Percentiles rank a stretch among this genome's conserved stretches.
Conservation (phyloP, 805 yeast species). For the Lachancea cidri region DNA sequence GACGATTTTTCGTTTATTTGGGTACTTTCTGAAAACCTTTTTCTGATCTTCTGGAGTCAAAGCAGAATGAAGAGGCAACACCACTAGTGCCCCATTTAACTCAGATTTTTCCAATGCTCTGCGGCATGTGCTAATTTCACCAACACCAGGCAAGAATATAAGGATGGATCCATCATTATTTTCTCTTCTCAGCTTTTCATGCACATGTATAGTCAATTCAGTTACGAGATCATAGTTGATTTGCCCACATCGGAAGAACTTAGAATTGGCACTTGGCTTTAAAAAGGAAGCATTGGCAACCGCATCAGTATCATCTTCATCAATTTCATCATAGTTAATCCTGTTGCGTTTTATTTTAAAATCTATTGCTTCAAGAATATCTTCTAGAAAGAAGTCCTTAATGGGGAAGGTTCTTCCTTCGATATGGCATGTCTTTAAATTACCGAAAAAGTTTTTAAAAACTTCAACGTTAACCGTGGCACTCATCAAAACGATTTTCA, state of each 20-base stretch:
- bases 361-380: constrained; percentile 50
- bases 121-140: constrained; percentile 68
- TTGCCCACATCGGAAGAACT: constrained; percentile 58
- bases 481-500: constrained; percentile 81
- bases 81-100: constrained; percentile 30
- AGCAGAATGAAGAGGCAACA: constrained; percentile 85
- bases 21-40: constrained; percentile 58
- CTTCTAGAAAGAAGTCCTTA: constrained; percentile 66
- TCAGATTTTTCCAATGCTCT: constrained; percentile 17
- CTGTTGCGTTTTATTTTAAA: constrained; percentile 43
- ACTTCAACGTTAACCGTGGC: constrained; percentile 79
- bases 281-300: constrained; percentile 36
- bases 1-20: constrained; percentile 67
- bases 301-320: constrained; percentile 17
- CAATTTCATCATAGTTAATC: constrained; percentile 14
- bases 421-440: constrained; percentile 67
- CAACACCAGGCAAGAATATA: constrained; percentile 84
- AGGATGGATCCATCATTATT: constrained; percentile 65
- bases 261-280: constrained; percentile 59
- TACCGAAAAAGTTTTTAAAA: constrained; percentile 61
- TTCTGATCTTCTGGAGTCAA: constrained; percentile 78
- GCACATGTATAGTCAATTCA: constrained; percentile 48
- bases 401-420: constrained; percentile 95
- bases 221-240: constrained; percentile 72
- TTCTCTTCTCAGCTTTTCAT: constrained; percentile 40